phyloP scores from a whole-genome alignment of 495 filamentous ascomycete genomes.

The Penicillium chermesinum region DNA sequence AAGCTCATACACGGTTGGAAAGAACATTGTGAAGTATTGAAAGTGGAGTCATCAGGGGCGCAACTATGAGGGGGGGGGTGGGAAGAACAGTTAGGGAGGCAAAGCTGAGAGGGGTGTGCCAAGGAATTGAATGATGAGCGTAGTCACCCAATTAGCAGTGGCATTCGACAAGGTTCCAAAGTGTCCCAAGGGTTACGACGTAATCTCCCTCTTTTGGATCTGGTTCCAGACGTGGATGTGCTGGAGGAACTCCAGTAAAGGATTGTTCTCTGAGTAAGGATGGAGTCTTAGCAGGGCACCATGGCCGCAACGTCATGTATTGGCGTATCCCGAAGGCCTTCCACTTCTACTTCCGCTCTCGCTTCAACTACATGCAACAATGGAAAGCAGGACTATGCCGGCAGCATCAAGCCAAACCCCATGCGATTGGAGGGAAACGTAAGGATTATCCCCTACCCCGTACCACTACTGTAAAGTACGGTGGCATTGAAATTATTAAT shows the following conservation, averaged over 20 bases:
- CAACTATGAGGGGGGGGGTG: background rate
- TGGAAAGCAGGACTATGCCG: background rate
- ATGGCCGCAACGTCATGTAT: no score
- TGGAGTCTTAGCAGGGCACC: no score
- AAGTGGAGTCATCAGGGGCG: constrained; percentile 17
- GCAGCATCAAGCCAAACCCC: background rate
- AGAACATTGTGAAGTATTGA: constrained; percentile 12
- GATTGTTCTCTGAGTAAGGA: no score
- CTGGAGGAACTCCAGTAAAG: no score
- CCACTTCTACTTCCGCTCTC: no score
- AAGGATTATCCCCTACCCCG: background rate
- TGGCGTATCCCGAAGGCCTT: no score
- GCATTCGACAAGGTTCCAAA: background rate
- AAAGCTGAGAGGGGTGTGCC: constrained; percentile 19
- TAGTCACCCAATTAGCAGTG: constrained; percentile 10
- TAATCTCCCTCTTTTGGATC: background rate
- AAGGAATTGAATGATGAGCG: constrained; percentile 16
- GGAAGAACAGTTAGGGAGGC: constrained; percentile 8
- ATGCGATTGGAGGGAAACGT: background rate
- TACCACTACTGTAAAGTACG: background rate
- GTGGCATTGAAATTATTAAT: background rate
- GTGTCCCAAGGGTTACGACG: constrained; percentile 1
- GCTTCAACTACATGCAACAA: no score
- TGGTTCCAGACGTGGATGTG: background rate
- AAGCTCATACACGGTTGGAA: constrained; percentile 1